Conservation (phyloP, 2,329 filamentous ascomycete genomes). For the Neurospora sp. region DNA sequence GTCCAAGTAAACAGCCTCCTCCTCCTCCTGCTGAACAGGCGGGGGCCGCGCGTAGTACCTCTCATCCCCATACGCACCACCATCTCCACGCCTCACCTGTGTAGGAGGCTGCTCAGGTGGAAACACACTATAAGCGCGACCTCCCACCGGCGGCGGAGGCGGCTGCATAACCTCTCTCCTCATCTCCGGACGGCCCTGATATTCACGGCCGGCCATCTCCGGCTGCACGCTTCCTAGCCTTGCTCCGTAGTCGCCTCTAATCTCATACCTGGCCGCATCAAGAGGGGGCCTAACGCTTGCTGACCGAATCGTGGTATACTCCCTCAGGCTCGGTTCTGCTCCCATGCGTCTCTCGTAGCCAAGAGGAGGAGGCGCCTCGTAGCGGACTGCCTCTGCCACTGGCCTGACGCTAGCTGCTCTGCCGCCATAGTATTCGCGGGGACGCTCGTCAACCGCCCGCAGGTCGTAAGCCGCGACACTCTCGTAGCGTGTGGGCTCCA, state of each 20-base stretch:
- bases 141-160: slow-evolving; percentile 8
- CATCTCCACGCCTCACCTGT: slow-evolving; percentile 25
- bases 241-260: slow-evolving; percentile 23
- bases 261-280: slow-evolving; percentile 19
- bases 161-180: slow-evolving; percentile 24
- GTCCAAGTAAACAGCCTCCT: slow-evolving; percentile 15
- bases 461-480: slow-evolving; percentile 4
- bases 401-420: slow-evolving; percentile 13
- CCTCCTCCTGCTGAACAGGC: slow-evolving; percentile 11
- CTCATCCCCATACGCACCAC: slow-evolving; percentile 27
- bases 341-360: slow-evolving; percentile 14
- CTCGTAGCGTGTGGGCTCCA: slow-evolving; percentile 18
- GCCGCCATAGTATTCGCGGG: slow-evolving; percentile 39
- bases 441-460: slow-evolving; percentile 32
- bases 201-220: slow-evolving; percentile 37
- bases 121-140: slow-evolving; percentile 24
- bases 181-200: slow-evolving; percentile 30
- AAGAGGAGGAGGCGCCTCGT: slow-evolving; percentile 12
- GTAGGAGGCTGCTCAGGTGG: slow-evolving; percentile 20
- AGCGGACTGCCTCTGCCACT: slow-evolving; percentile 9
- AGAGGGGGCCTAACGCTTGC: slow-evolving; percentile 16
- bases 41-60: slow-evolving; percentile 12
- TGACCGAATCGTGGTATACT: slow-evolving; percentile 11
- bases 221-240: slow-evolving; percentile 47
- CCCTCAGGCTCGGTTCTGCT: slow-evolving; percentile 4